phyloP scores from a whole-genome alignment of 768 basidiomycete genomes.

The Podaxis sp. region DNA sequence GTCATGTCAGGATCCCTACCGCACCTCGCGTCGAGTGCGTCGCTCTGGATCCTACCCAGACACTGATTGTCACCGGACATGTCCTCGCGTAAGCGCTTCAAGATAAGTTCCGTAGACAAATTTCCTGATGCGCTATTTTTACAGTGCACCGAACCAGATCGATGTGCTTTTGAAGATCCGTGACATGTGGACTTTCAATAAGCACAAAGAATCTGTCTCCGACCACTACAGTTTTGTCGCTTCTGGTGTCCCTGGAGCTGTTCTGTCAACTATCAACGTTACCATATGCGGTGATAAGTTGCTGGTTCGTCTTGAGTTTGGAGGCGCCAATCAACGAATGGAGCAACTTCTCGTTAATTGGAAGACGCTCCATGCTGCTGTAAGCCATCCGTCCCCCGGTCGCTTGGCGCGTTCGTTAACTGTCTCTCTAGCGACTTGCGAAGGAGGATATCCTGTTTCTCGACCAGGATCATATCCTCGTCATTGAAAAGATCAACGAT shows the following conservation, averaged over 20 bases:
- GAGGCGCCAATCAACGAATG: slow-evolving; percentile 26
- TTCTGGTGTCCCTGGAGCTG: slow-evolving; percentile 26
- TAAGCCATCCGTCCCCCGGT: slow-evolving; percentile 19
- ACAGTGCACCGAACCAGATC: slow-evolving; percentile 35
- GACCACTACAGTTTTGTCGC: slow-evolving; percentile 11
- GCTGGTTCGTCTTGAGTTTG: slow-evolving; percentile 37
- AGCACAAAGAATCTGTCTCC: slow-evolving; percentile 29
- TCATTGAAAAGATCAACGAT: slow-evolving; percentile 31
- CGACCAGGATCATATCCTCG: slow-evolving; percentile 40
- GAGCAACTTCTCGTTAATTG: slow-evolving; percentile 49
- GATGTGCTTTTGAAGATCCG: slow-evolving; percentile 48
- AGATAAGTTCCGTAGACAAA: not conserved
- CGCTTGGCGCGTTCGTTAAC: slow-evolving; percentile 1
- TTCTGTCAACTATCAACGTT: slow-evolving; percentile 29
- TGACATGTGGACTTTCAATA: slow-evolving; percentile 50
- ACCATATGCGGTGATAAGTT: slow-evolving; percentile 40
- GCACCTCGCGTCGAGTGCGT: slow-evolving; percentile 38
- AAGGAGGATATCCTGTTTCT: slow-evolving; percentile 45
- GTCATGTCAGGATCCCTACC: slow-evolving; percentile 40
- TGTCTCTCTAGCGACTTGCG: slow-evolving; percentile 39
- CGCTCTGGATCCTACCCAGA: slow-evolving; percentile 40
- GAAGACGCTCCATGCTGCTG: slow-evolving; percentile 42
- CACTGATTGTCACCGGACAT: slow-evolving; percentile 39
- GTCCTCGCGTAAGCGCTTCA: slow-evolving; percentile 30
- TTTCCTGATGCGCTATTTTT: slow-evolving; percentile 14